Conservation (phyloP, 345 rosid genomes). For the Carallia pectinifolia region DNA sequence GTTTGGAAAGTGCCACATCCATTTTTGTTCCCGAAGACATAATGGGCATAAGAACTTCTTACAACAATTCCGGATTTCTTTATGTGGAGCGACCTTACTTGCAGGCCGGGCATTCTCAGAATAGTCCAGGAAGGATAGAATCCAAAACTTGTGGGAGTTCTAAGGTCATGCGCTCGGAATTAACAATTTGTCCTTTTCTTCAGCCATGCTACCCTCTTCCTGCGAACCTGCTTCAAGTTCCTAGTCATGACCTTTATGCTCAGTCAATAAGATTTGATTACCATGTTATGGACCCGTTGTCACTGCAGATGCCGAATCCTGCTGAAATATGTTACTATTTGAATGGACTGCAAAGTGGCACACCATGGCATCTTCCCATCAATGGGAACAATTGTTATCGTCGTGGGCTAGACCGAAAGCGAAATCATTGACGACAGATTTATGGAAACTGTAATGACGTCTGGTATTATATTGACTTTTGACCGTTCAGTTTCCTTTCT, state of each 20-base stretch:
- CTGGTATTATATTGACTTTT: neutral
- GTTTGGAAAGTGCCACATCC: neutral
- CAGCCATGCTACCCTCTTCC: neutral
- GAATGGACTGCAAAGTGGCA: slow-evolving; percentile 3
- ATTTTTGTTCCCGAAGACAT: slow-evolving; percentile 8
- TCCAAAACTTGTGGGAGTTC: neutral
- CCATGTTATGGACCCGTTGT: slow-evolving; percentile 1
- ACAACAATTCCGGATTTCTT: neutral
- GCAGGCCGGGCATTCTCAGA: slow-evolving; percentile 13
- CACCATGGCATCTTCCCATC: slow-evolving; percentile 3
- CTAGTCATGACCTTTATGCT: neutral
- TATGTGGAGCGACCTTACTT: slow-evolving; percentile 1
- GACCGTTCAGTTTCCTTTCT: neutral
- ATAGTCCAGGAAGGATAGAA: slow-evolving; percentile 9
- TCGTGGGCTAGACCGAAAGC: slow-evolving; percentile 1
- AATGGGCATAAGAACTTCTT: slow-evolving; percentile 9
- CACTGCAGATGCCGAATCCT: slow-evolving; percentile 13
- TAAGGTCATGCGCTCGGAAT: neutral
- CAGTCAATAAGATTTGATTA: slow-evolving; percentile 11
- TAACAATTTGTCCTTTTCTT: slow-evolving; percentile 1
- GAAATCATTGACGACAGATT: slow-evolving; percentile 7
- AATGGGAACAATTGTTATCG: slow-evolving; percentile 1
- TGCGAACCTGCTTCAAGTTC: neutral
- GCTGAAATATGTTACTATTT: slow-evolving; percentile 3
- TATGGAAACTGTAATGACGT: neutral